Conservation (phyloP, 2,329 filamentous ascomycete genomes). For the Basipetospora chlamydospora region DNA sequence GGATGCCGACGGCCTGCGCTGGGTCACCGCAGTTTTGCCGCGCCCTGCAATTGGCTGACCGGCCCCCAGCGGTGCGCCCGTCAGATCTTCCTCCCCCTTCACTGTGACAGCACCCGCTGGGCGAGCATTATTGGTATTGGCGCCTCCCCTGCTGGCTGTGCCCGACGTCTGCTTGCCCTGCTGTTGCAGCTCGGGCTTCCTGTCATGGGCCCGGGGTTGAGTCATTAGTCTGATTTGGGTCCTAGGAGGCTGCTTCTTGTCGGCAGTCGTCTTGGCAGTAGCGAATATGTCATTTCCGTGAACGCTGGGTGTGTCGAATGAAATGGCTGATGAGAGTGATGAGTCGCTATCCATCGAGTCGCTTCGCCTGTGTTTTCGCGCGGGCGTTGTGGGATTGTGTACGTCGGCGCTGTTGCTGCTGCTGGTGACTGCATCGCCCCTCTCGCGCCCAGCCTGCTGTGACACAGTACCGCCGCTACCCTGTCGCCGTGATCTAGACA, state of each 20-base stretch:
- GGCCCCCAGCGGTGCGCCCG: neutral
- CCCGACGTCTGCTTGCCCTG: neutral
- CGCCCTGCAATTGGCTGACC: slow-evolving; percentile 3
- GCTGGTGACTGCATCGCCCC: neutral
- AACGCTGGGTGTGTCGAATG: slow-evolving; percentile 2
- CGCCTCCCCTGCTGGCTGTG: neutral
- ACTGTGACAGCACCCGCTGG: neutral
- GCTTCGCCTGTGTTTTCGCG: slow-evolving; percentile 19
- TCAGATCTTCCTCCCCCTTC: slow-evolving; percentile 1
- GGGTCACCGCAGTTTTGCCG: slow-evolving; percentile 6
- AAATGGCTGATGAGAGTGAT: slow-evolving; percentile 23
- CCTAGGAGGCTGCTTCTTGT: neutral
- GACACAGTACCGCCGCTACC: neutral
- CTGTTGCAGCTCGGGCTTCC: slow-evolving; percentile 1
- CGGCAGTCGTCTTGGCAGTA: neutral
- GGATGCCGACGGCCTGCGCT: slow-evolving; percentile 2
- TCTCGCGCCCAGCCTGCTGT: too few species aligned
- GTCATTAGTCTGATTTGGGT: slow-evolving; percentile 2
- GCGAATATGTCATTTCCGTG: neutral
- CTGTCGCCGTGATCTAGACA: neutral
- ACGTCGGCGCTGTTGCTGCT: slow-evolving; percentile 8
- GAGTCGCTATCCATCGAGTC: slow-evolving; percentile 26
- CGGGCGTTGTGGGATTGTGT: too few species aligned
- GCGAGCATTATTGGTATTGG: neutral
- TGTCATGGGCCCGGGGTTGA: neutral